Base-by-base conservation (phyloP, 441 rosid genomes). In the Adansonia gregorii region DNA sequence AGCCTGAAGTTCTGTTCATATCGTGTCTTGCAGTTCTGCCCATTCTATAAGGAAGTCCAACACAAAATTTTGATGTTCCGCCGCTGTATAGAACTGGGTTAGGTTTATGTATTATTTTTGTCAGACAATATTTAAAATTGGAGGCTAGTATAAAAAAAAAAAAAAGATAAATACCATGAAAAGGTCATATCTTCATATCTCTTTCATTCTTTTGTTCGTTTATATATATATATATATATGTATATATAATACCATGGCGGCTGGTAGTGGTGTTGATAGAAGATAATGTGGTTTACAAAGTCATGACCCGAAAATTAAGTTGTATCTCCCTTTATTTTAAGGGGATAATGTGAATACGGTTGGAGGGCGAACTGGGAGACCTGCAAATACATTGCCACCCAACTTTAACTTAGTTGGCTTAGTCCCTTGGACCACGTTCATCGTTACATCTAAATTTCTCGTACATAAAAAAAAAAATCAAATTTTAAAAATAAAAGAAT, bases 401-500 rank as follows among this genome's bases (percentile, higher is more conserved):
- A 52, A 35, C 35, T 46, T 17, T 5, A 65, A 2, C 52, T 43
- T 20, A 20, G 39, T 43, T 46, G 55, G 55, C 55, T 20, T 46
- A 45, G 46, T 17, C 39, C 72, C 39, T 46, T 46, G 6, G 72
- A 46, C 55, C 72, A 17, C 35, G 35, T 67, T 67, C 55, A 67
- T 67, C n/a, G 1, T 52, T 20, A 4, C 52, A 10, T 48, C 54
- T 2, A 35, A 9, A 2, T 67, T 51, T 3, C 4, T 35, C 1
- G 4, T 35, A 35, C 39, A 35, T 35, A 49, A 49, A 49, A 48
- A 49, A 49, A 11, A 48, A 48, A 1, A 48, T 48, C 12, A 12
- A 45, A 45, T 31, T 31, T 31, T 3, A 6, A 45, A 45, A 49
- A 11, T 11, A 35, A 35, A 35, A 35, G 3, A 35, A 35, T 35